A percentile compares a stretch with the other conserved stretches of the same genome.
Conservation (phyloP, 345 rosid genomes). For the Linum tenue region DNA sequence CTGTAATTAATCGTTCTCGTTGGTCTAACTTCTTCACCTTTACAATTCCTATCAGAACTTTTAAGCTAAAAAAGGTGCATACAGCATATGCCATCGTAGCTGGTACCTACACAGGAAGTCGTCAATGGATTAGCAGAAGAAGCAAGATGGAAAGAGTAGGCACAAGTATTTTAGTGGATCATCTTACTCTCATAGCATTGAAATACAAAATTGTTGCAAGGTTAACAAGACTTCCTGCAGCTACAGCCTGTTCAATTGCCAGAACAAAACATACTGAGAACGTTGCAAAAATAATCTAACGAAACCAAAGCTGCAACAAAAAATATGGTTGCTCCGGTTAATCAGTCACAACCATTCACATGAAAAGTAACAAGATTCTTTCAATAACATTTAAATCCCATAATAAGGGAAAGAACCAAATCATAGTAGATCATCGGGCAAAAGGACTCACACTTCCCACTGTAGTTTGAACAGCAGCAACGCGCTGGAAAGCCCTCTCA, state of each 20-base stretch:
- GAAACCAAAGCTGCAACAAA: no score
- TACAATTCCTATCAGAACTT: constrained; percentile 67
- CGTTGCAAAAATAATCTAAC: no score
- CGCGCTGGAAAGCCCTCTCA: constrained; percentile 94
- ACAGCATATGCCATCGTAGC: constrained; percentile 48
- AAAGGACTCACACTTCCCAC: constrained; percentile 70
- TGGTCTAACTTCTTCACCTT: constrained; percentile 76
- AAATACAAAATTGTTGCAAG: constrained; percentile 21
- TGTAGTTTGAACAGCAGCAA: constrained; percentile 87
- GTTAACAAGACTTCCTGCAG: constrained; percentile 90
- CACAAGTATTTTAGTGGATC: neutral
- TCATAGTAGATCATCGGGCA: no score
- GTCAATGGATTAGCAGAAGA: constrained; percentile 1
- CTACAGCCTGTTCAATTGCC: constrained; percentile 61
- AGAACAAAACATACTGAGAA: constrained; percentile 8
- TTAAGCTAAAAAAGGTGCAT: constrained; percentile 22
- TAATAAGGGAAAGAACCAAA: no score
- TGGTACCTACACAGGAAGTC: constrained; percentile 44
- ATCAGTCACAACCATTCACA: no score
- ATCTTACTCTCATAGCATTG: constrained; percentile 69
- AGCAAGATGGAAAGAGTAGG: neutral
- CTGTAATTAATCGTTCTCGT: constrained; percentile 77
- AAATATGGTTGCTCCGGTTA: no score
- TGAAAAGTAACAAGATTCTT: no score
- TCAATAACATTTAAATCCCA: no score